Evolutionary conservation across 306 rosid genomes (phyloP).

Genomic region (Calophaca sinica): DNA sequence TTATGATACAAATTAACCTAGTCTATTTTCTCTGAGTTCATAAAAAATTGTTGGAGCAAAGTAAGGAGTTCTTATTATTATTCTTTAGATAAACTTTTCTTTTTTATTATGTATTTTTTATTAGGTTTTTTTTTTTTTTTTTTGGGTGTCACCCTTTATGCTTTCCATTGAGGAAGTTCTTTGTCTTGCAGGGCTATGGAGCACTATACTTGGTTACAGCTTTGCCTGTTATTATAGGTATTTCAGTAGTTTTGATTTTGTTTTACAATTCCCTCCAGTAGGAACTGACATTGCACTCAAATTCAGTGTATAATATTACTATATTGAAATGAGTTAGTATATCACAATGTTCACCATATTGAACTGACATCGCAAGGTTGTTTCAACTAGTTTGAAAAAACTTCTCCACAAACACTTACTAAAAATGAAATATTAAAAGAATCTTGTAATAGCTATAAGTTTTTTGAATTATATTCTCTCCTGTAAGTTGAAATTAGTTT

Average conservation of each 20-base stretch:
- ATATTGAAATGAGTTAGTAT: constrained; percentile 41
- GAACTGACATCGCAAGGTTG: not conserved
- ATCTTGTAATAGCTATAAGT: not conserved
- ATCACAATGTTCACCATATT: constrained; percentile 16
- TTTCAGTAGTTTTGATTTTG: constrained; percentile 87
- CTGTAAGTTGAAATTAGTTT: not conserved
- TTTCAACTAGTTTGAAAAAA: not conserved
- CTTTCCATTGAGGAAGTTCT: constrained; percentile 47
- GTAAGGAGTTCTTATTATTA: constrained; percentile 3
- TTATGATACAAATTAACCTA: not conserved
- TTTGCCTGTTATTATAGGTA: constrained; percentile 89
- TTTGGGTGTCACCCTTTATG: constrained; percentile 7
- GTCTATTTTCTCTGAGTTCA: constrained; percentile 30
- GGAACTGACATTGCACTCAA: constrained; percentile 33
- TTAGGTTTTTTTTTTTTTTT: not conserved
- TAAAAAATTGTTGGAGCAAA: constrained; percentile 28
- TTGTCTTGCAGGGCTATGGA: constrained; percentile 90
- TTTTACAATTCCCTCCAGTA: constrained; percentile 94
- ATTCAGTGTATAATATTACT: constrained; percentile 47
- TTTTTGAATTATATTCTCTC: not conserved
- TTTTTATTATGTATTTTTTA: not conserved
- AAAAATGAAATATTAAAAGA: not conserved
- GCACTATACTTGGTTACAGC: constrained; percentile 89
- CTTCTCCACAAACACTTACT: not conserved
- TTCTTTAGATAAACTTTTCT: not conserved